Evolutionary conservation across 2,329 filamentous ascomycete genomes (phyloP).

Genomic region (Pseudogymnoascus sp.): DNA sequence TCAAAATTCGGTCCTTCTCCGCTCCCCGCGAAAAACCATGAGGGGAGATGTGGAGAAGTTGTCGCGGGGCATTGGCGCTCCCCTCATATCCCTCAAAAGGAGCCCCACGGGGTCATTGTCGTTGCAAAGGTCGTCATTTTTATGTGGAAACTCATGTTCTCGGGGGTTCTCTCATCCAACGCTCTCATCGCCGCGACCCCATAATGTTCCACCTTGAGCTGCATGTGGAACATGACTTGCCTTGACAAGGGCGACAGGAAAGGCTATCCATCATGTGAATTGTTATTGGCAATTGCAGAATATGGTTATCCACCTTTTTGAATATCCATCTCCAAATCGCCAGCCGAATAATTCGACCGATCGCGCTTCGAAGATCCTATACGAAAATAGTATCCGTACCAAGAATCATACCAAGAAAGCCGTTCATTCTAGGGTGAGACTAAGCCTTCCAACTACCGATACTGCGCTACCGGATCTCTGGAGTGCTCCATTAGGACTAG

Average conservation of each 20-base stretch:
- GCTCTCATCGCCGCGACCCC: background rate
- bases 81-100: background rate
- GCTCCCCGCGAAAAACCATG: background rate
- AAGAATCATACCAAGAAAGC: background rate
- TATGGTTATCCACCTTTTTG: background rate
- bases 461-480: background rate
- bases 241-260: background rate
- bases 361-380: background rate
- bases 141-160: background rate
- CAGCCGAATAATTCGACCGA: background rate
- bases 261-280: background rate
- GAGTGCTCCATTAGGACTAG: background rate
- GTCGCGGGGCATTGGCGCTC: background rate
- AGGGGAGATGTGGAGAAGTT: background rate
- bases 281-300: background rate
- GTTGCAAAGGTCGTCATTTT: background rate
- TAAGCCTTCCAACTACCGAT: slow-evolving; percentile 5
- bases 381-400: background rate
- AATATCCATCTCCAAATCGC: background rate
- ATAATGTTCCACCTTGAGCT: background rate
- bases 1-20: background rate
- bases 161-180: background rate
- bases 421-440: background rate
- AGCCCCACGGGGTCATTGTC: background rate
- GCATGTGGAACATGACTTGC: background rate